A percentile compares a stretch with the other conserved stretches of the same genome.
phyloP scores from a whole-genome alignment of 2,329 filamentous ascomycete genomes.

The Daldinia eschscholtzii region DNA sequence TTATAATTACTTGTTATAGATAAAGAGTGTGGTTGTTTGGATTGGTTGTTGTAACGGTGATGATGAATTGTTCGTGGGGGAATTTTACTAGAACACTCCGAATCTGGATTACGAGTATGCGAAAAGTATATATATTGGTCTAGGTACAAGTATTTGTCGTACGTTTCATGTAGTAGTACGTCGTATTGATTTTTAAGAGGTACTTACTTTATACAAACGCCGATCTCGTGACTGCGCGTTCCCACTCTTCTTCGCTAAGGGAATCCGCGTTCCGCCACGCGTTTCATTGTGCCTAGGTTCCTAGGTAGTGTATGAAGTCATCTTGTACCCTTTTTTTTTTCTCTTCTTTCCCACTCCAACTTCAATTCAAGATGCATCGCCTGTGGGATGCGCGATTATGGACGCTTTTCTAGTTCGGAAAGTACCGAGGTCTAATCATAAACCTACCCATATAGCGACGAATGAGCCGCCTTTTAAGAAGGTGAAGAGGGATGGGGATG shows the following conservation, averaged over 20 bases:
- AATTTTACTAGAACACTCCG: neutral
- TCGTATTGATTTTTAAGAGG: neutral
- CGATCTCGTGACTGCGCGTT: conserved; percentile 49
- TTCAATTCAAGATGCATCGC: conserved; percentile 20
- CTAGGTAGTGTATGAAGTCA: conserved; percentile 41
- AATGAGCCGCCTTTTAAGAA: conserved; percentile 54
- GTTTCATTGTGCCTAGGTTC: conserved; percentile 14
- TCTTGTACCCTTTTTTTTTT: conserved; percentile 14
- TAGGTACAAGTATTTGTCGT: neutral
- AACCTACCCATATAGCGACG: conserved; percentile 8
- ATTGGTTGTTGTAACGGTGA: neutral
- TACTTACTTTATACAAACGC: conserved; percentile 2
- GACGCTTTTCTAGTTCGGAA: conserved; percentile 49
- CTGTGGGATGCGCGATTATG: conserved; percentile 42
- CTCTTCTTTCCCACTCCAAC: neutral
- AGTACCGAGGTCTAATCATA: conserved; percentile 24
- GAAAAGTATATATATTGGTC: neutral
- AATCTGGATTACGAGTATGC: neutral
- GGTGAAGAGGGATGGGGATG: conserved; percentile 51
- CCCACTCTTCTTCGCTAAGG: conserved; percentile 5
- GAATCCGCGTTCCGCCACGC: conserved; percentile 38
- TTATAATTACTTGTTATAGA: too few species aligned
- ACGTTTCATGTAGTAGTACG: neutral
- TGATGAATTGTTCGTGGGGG: conserved; percentile 6
- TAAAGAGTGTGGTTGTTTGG: neutral